A percentile compares a stretch with the other conserved stretches of the same genome.
These are phyloP conservation scores for Zasmidium angulare DNA, from an alignment of 2,329 filamentous ascomycete species.

Conservation along the genomic window DNA sequence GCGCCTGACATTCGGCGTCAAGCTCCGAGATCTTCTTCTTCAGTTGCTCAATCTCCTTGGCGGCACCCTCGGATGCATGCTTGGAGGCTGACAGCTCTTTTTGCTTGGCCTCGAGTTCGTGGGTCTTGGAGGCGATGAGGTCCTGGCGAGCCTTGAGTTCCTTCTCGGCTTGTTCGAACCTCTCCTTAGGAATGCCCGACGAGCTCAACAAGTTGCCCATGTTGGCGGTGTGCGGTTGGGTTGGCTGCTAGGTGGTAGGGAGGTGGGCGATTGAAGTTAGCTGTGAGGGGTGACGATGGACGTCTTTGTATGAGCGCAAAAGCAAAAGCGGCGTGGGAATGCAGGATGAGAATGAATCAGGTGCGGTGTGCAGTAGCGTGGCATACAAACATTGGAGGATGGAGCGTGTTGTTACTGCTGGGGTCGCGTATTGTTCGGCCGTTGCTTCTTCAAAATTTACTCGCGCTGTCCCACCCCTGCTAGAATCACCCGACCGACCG, in stretches of 20 bases:
- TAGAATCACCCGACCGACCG: not conserved
- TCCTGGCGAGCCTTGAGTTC: constrained; percentile 16
- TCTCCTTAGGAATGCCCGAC: constrained; percentile 18
- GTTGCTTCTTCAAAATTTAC: constrained; percentile 2
- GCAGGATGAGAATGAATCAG: not conserved
- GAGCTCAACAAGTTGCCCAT: constrained; percentile 23
- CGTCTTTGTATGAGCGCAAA: not conserved
- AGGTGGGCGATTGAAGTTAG: not conserved
- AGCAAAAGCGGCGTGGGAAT: not conserved
- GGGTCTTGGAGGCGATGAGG: constrained; percentile 16
- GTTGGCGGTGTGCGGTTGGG: not conserved
- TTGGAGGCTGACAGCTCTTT: constrained; percentile 11
- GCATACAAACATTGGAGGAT: constrained; percentile 4
- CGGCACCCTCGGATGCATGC: not conserved
- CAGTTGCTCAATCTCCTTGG: constrained; percentile 8
- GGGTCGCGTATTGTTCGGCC: not conserved
- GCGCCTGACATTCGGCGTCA: constrained; percentile 5
- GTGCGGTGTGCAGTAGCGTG: constrained; percentile 2
- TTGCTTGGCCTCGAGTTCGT: constrained; percentile 19
- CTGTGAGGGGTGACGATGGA: not conserved
- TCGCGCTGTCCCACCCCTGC: not conserved
- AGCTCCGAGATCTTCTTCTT: constrained; percentile 7
- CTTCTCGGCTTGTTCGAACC: constrained; percentile 22
- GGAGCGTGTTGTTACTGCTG: not conserved
- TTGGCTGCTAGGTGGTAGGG: not conserved